These are phyloP conservation scores for Purshia tridentata DNA, from an alignment of 306 rosid species.

Conservation along the genomic window DNA sequence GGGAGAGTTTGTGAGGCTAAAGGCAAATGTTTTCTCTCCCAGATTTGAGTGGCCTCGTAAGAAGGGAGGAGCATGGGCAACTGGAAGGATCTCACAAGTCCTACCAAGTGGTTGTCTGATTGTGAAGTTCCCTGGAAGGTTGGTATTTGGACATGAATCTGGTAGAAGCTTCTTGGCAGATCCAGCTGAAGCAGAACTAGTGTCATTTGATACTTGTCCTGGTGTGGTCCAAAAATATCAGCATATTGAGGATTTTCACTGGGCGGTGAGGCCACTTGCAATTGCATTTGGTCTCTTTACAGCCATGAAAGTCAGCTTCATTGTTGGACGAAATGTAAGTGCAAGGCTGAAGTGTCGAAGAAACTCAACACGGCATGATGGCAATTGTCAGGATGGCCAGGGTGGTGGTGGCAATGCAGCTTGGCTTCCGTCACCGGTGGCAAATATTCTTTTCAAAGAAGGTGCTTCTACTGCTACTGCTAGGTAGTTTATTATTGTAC, in stretches of 20 bases:
- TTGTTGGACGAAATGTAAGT: slow-evolving; percentile 33
- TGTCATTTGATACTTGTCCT: slow-evolving; percentile 58
- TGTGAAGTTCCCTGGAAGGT: slow-evolving; percentile 69
- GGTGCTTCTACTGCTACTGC: slow-evolving; percentile 33
- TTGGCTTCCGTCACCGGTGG: slow-evolving; percentile 46
- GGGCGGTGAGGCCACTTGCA: slow-evolving; percentile 75
- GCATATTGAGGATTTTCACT: slow-evolving; percentile 81
- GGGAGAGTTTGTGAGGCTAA: slow-evolving; percentile 68
- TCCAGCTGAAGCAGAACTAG: slow-evolving; percentile 75
- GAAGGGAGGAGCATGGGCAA: slow-evolving; percentile 46
- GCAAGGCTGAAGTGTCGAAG: slow-evolving; percentile 26
- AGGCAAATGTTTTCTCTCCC: slow-evolving; percentile 43
- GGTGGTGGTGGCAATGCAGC: slow-evolving; percentile 23
- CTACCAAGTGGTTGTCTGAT: slow-evolving; percentile 75
- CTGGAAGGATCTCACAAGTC: slow-evolving; percentile 57
- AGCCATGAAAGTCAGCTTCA: slow-evolving; percentile 54
- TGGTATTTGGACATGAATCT: slow-evolving; percentile 49
- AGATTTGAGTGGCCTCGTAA: slow-evolving; percentile 71
- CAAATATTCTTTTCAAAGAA: slow-evolving; percentile 44
- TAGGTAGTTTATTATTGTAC: slow-evolving; percentile 27
- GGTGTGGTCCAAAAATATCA: slow-evolving; percentile 64
- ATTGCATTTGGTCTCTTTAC: slow-evolving; percentile 63
- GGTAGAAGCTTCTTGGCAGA: slow-evolving; percentile 54
- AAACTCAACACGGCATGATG: slow-evolving; percentile 12
- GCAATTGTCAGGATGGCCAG: slow-evolving; percentile 30